Percentiles rank a stretch among this genome's conserved stretches.
Conservation (phyloP, 805 yeast species). For the Hanseniaspora thailandica region DNA sequence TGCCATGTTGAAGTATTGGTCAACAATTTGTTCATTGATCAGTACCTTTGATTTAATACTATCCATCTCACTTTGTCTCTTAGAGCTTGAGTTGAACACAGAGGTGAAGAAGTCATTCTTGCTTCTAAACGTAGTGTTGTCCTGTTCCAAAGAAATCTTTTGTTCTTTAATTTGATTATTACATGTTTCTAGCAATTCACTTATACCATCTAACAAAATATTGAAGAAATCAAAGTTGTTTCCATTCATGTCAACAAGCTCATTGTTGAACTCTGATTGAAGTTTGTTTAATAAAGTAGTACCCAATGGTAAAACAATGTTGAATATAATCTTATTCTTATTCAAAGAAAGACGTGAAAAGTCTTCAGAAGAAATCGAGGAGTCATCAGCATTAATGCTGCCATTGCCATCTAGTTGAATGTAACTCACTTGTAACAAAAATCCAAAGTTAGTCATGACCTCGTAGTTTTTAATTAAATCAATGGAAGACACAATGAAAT, state of each 20-base stretch:
- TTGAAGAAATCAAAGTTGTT: constrained; percentile 38
- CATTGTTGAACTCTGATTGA: constrained; percentile 18
- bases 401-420: constrained; percentile 30
- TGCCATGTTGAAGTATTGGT: constrained; percentile 54
- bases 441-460: constrained; percentile 28
- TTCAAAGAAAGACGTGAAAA: background rate
- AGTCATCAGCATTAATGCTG: constrained; percentile 17
- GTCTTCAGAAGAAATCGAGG: background rate
- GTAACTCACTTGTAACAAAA: constrained; percentile 41
- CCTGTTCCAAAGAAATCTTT: background rate
- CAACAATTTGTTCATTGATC: constrained; percentile 41
- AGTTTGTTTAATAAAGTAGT: constrained; percentile 33
- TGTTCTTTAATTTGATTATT: constrained; percentile 17
- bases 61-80: background rate
- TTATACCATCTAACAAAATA: constrained; percentile 45
- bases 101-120: constrained; percentile 10
- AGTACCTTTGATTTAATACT: constrained; percentile 27
- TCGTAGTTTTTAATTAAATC: constrained; percentile 33
- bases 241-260: constrained; percentile 23
- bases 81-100: background rate
- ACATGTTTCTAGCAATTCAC: constrained; percentile 41
- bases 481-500: constrained; percentile 42
- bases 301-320: constrained; percentile 43
- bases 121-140: background rate
- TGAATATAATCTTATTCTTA: constrained; percentile 37